These are phyloP conservation scores for Gomphus bonarii DNA, from an alignment of 1,284 basidiomycete genomes.

Conservation along the genomic window DNA sequence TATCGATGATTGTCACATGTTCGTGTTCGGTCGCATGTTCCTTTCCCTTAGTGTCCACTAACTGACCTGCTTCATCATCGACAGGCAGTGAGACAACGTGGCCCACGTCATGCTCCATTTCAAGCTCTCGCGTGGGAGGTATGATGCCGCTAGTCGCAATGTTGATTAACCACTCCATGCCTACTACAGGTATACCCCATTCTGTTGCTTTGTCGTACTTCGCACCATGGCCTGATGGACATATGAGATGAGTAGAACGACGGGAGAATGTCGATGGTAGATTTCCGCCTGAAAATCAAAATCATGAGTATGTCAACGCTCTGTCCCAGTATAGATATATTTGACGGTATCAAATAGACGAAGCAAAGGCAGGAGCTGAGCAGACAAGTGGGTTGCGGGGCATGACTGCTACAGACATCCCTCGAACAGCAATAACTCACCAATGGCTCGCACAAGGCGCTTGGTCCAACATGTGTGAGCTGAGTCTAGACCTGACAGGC, in stretches of 20 bases:
- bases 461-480: slow-evolving; percentile 50
- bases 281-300: slow-evolving; percentile 35
- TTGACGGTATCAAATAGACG: not conserved
- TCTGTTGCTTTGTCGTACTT: slow-evolving; percentile 67
- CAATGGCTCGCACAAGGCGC: slow-evolving; percentile 53
- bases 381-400: not conserved
- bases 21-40: not conserved
- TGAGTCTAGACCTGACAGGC: slow-evolving; percentile 60
- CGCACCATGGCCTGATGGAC: slow-evolving; percentile 51
- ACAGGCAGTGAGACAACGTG: not conserved
- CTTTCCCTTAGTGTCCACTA: not conserved
- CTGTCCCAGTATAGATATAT: not conserved
- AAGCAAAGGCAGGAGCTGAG: not conserved
- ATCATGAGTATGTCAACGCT: not conserved
- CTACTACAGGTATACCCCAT: slow-evolving; percentile 57
- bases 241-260: slow-evolving; percentile 60
- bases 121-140: slow-evolving; percentile 21
- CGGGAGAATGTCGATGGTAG: slow-evolving; percentile 49
- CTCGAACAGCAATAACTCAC: slow-evolving; percentile 26
- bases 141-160: slow-evolving; percentile 40
- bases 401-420: not conserved
- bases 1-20: slow-evolving; percentile 5
- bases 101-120: slow-evolving; percentile 16
- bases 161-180: slow-evolving; percentile 48
- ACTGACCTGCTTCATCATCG: not conserved